A percentile compares a stretch with the other conserved stretches of the same genome.
Evolutionary conservation across 148 eudicot genomes (phyloP).

Genomic region (Amaranthus hypochondriacus): DNA sequence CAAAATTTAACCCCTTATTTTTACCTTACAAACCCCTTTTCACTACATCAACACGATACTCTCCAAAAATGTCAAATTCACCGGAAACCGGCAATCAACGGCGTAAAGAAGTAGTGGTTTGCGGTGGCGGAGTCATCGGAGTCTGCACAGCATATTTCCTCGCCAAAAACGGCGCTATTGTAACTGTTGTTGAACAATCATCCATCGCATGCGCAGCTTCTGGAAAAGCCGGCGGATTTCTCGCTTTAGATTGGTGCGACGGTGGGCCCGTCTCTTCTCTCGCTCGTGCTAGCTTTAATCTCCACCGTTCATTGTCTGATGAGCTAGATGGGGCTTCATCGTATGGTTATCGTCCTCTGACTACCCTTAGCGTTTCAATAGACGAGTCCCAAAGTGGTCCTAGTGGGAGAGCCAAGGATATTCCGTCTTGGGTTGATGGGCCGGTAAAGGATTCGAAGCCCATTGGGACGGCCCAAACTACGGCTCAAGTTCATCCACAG

Average conservation of each 20-base stretch:
- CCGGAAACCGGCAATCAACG: slow-evolving; percentile 19
- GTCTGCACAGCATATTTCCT: slow-evolving; percentile 84
- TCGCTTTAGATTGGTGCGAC: slow-evolving; percentile 85
- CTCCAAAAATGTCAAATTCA: slow-evolving; percentile 14
- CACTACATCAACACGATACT: slow-evolving; percentile 6
- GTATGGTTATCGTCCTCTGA: slow-evolving; percentile 77
- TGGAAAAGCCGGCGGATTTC: slow-evolving; percentile 87
- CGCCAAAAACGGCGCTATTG: slow-evolving; percentile 57
- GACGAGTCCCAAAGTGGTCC: slow-evolving; percentile 25
- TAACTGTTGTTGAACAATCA: slow-evolving; percentile 69
- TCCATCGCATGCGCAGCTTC: slow-evolving; percentile 86
- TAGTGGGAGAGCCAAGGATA: background rate
- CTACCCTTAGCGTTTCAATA: slow-evolving; percentile 52
- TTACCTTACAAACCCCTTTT: background rate
- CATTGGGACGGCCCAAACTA: slow-evolving; percentile 59
- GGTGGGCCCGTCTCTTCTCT: slow-evolving; percentile 57
- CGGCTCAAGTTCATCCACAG: slow-evolving; percentile 85
- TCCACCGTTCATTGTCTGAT: slow-evolving; percentile 45
- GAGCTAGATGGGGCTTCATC: slow-evolving; percentile 53
- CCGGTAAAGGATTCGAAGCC: slow-evolving; percentile 33
- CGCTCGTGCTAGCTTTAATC: slow-evolving; percentile 60
- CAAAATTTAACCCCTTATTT: background rate
- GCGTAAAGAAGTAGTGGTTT: slow-evolving; percentile 51
- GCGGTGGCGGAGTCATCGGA: slow-evolving; percentile 96
- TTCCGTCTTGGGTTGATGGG: slow-evolving; percentile 78